Evolutionary conservation across 73 alveolate species (phyloP), one percentile per base, ranked within the genome.

Genomic region (Blepharisma japonicum): DNA sequence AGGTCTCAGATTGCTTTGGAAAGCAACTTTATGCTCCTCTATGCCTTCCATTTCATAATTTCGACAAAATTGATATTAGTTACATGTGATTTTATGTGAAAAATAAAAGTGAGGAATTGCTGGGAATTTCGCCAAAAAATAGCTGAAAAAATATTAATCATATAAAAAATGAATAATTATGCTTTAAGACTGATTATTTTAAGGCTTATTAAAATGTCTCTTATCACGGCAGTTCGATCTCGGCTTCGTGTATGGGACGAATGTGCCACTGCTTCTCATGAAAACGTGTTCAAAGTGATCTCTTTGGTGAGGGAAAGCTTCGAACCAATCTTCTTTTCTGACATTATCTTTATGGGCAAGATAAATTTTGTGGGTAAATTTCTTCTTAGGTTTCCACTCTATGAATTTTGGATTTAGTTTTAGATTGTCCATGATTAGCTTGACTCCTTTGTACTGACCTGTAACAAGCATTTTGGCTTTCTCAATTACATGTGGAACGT

Each of bases 171-270:
- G 42, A 32, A 32, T 32, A 32, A 32, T 32, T 0, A 32, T 3
- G 42, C 42, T 32, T 32, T 1, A 32, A 32, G 42, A 32, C 42
- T 32, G 42, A 32, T 32, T 32, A 32, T 32, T 32, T 32, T 32
- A 32, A 32, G 42, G 42, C 42, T 32, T 32, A 32, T 32, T 32
- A 32, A 32, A 61, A 61, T 61, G 74, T 39, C 74, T n/a, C 47
- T n/a, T n/a, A 39, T 61, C 74, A 14, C 23, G 14, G 4, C 14
- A n/a, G 23, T 61, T 61, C 2, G 18, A 14, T 25, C 74, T 61
- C 5, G 74, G 74, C 74, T 61, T 61, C 39, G 74, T 18, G 47
- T 61, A 61, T 4, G 74, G 47, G 49, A 61, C 74, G 5, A 61
- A 61, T 4, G 14, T 25, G 18, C 74, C 74, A 2, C 18, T 9